Evolutionary conservation across 345 rosid genomes (phyloP).

Genomic region (Excoecaria cochinchinensis): DNA sequence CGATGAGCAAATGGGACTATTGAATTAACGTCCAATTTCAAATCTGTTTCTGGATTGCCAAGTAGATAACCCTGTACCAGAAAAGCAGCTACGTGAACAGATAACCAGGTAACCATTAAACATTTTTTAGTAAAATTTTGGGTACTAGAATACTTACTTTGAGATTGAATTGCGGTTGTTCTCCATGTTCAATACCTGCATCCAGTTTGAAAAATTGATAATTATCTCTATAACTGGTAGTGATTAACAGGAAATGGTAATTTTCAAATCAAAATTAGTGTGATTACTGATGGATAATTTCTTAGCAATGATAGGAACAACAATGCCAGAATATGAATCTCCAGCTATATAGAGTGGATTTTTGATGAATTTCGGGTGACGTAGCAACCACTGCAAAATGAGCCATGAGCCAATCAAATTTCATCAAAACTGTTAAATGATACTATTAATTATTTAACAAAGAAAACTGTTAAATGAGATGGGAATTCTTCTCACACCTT

Average conservation of each 20-base stretch:
- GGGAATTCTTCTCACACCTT: slow-evolving; percentile 4
- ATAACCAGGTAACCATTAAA: too few relatives aligned
- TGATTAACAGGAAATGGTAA: too few relatives aligned
- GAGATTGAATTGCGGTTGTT: slow-evolving; percentile 34
- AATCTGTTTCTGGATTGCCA: too few relatives aligned
- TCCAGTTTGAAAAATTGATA: not conserved
- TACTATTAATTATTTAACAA: too few relatives aligned
- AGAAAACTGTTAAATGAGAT: not conserved
- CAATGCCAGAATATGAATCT: slow-evolving; percentile 8
- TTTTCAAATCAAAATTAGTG: not conserved
- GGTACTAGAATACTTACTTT: slow-evolving; percentile 23
- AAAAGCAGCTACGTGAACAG: too few relatives aligned
- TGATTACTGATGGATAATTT: not conserved
- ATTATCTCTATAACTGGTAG: not conserved
- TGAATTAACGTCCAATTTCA: too few relatives aligned
- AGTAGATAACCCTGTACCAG: too few relatives aligned
- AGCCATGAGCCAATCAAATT: not conserved
- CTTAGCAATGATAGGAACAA: not conserved
- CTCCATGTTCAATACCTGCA: slow-evolving; percentile 22
- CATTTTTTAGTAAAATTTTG: not conserved
- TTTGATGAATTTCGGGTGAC: not conserved
- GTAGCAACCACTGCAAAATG: not conserved
- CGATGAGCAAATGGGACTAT: too few relatives aligned
- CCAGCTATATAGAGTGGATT: slow-evolving; percentile 5
- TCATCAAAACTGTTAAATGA: too few relatives aligned